Evolutionary conservation across 129 eudicot species (phyloP), one percentile per base, ranked within the genome.

Genomic region (Logfia minima): DNA sequence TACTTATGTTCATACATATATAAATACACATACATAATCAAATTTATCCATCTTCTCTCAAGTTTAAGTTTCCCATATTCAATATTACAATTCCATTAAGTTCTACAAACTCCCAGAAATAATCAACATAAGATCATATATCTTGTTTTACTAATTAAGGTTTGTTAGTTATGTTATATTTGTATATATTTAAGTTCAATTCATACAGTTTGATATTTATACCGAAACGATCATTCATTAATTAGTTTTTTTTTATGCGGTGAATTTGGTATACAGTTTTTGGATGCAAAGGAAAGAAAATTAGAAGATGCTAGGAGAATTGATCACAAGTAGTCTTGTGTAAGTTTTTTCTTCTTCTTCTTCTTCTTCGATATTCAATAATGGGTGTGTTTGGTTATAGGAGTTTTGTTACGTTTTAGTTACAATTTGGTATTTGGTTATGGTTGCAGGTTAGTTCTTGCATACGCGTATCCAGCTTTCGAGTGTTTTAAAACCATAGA

Each of bases 401-500:
- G 68, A 34, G 24, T 58, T 58, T 21, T 22, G 13, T 58, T 17
- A 17, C 2, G 0, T 55, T 59, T 56, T 7, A 31, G 19, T 69
- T 29, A 51, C 45, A 52, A 64, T 59, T 18, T 23, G 58, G 68
- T n/a, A 26, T 28, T 77, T 82, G 75, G 58, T 19, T 66, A 59
- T 17, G 71, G 45, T 24, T 78, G 55, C 89, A 94, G 97, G 80
- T 83, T 89, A 79, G 72, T 87, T 64, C 89, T 94, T 32, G 98
- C 97, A 74, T 94, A 89, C 72, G 96, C 92, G 16, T 89, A 91
- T 74, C 98, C 98, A 6, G 97, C 98, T 18, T 82, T 94, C 70
- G 93, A 94, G 23, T 94, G 98, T 78, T 94, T 91, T 80, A 91
- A 94, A 79, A 85, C 97, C 19, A 84, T 91, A 17, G 98, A 94